Percentiles rank a stretch among this genome's conserved stretches.
Evolutionary conservation across 2,329 filamentous ascomycete genomes (phyloP).

Genomic region (Exutisphaerella laricina): DNA sequence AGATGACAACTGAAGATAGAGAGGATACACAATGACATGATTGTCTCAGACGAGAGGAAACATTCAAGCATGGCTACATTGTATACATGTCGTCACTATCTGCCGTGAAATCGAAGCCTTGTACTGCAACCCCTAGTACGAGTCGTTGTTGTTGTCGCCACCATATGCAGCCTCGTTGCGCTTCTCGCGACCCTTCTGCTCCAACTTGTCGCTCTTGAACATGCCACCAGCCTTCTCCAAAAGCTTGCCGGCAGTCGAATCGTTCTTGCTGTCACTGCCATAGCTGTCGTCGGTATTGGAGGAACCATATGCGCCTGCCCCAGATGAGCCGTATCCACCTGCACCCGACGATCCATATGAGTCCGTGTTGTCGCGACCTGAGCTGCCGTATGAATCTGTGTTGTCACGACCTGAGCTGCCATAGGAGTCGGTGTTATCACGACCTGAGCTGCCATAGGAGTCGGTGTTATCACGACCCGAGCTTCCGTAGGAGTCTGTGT

Average conservation of each 20-base stretch:
- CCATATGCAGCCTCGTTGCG: conserved; percentile 35
- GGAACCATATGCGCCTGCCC: conserved; percentile 12
- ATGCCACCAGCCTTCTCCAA: conserved; percentile 54
- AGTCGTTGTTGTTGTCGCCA: conserved; percentile 4
- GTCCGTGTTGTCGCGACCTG: conserved; percentile 7
- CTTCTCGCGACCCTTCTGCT: conserved; percentile 48
- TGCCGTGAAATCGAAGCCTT: too few species aligned
- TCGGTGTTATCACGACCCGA: conserved; percentile 9
- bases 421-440: conserved; percentile 1
- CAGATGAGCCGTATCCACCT: conserved; percentile 5
- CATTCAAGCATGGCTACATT: too few species aligned
- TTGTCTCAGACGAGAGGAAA: too few species aligned
- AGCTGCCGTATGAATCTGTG: conserved; percentile 11
- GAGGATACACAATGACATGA: too few species aligned
- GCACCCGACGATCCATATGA: conserved; percentile 8
- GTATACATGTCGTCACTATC: too few species aligned
- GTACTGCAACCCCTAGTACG: not conserved
- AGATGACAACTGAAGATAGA: too few species aligned
- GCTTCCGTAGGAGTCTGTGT: conserved; percentile 5
- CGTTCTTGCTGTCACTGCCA: conserved; percentile 6
- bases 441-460: conserved; percentile 16
- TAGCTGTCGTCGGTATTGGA: conserved; percentile 10
- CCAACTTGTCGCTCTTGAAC: conserved; percentile 45
- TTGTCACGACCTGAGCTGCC: conserved; percentile 3
- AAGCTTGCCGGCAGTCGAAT: conserved; percentile 27